Evolutionary conservation across 306 rosid genomes (phyloP).

Genomic region (Glycine tomentella): DNA sequence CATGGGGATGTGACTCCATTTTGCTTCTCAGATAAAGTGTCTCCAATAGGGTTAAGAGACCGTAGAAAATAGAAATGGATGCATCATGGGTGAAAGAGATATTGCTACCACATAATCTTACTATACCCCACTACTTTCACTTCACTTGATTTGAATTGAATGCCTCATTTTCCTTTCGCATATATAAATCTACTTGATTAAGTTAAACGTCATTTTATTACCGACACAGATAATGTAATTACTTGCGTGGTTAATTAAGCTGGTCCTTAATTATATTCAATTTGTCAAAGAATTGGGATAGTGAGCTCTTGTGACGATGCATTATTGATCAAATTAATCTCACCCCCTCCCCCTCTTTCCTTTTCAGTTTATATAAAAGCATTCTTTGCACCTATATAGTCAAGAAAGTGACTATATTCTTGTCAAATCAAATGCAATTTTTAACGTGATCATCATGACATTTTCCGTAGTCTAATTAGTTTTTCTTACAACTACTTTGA

Average conservation of each 20-base stretch:
- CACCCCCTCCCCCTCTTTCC: background rate
- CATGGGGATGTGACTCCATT: slow-evolving; percentile 57
- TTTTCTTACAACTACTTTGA: slow-evolving; percentile 8
- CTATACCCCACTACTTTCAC: slow-evolving; percentile 28
- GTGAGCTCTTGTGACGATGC: slow-evolving; percentile 26
- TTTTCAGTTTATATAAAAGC: slow-evolving; percentile 7
- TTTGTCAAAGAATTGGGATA: slow-evolving; percentile 32
- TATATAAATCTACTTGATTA: background rate
- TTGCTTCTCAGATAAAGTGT: slow-evolving; percentile 38
- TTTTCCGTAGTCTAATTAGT: slow-evolving; percentile 38
- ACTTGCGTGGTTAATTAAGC: background rate
- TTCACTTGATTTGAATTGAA: slow-evolving; percentile 32
- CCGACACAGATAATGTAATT: background rate
- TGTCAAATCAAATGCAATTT: slow-evolving; percentile 41
- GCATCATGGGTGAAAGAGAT: slow-evolving; percentile 23
- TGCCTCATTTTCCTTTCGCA: slow-evolving; percentile 24
- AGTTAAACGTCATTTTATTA: slow-evolving; percentile 25
- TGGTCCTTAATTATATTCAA: slow-evolving; percentile 13
- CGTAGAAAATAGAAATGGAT: slow-evolving; percentile 12
- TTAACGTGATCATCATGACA: slow-evolving; percentile 40
- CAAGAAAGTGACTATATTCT: slow-evolving; percentile 45
- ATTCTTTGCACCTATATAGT: slow-evolving; percentile 36
- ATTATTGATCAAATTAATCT: slow-evolving; percentile 13
- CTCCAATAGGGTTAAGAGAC: slow-evolving; percentile 39
- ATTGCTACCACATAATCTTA: background rate